Base-by-base conservation (phyloP, 345 rosid species). In the Eucalyptus lansdowneana region DNA sequence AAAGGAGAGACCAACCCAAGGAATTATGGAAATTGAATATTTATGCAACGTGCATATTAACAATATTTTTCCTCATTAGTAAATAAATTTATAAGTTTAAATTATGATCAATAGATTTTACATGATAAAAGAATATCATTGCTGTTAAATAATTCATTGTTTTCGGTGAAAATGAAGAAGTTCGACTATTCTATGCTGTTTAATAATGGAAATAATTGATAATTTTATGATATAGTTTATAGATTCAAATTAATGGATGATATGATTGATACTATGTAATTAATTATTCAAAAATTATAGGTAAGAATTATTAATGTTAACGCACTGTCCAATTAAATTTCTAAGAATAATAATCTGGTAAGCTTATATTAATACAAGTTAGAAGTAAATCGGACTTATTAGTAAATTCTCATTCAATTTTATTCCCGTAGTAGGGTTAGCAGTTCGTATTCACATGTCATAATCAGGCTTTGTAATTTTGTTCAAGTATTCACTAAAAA, bases 271-370 rank as follows among this genome's bases (percentile, higher is more conserved):
- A 72, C 25, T 21, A 21, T 10, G 1, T 10, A 37, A 37, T 3
- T 3, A 72, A 72, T 37, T 42, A 37, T 37, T 37, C 2, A 0
- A 40, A 11, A 5, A 37, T 10, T 72, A 69, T 34, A 69, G 6
- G 40, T 19, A 37, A 21, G 15, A 40, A 72, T 34, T 72, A 21
- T 72, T 34, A 34, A 17, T 69, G 80, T 0, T 17, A 16, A 34
- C 0, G 2, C 12, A 16, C 0, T 1, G 21, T 16, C 19, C 42
- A 31, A 31, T 34, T 69, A 15, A 2, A 67, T 15, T 67, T 31
- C 42, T 9, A 67, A 65, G 9, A n/a, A 14, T 65, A 65, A n/a
- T 65, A n/a, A 14, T n/a, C 6, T 4, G 9, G 19, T 14, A n/a
- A n/a, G 9, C 10, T n/a, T 14, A 14, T 65, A 14, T n/a, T 65